Percentiles rank a stretch among this genome's conserved stretches.
Evolutionary conservation across 2,329 filamentous ascomycete genomes (phyloP).

Genomic region (Penicillium freii): DNA sequence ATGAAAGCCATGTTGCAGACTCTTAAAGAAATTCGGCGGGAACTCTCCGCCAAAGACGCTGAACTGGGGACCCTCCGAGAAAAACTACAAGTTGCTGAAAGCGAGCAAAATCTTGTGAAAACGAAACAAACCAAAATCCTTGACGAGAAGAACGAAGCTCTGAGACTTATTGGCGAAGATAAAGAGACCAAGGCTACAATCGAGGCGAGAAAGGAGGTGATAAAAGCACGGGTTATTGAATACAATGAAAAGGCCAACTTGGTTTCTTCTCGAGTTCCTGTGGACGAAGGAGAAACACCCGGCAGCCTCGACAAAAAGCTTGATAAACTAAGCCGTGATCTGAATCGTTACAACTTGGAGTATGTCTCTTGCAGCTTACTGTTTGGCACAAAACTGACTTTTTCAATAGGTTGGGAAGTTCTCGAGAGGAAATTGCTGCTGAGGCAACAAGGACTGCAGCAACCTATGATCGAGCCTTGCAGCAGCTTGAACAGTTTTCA

Average conservation of each 20-base stretch:
- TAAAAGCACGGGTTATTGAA: constrained; percentile 51
- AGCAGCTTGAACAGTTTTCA: constrained; percentile 40
- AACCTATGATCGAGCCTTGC: constrained; percentile 37
- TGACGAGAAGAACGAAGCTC: constrained; percentile 61
- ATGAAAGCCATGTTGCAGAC: constrained; percentile 45
- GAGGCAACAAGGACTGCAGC: constrained; percentile 39
- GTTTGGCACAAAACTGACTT: constrained; percentile 24
- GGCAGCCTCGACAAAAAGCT: constrained; percentile 50
- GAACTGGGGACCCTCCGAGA: constrained; percentile 38
- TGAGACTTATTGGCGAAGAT: constrained; percentile 52
- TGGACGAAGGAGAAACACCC: constrained; percentile 64
- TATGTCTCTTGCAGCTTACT: constrained; percentile 25
- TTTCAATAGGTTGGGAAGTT: constrained; percentile 54
- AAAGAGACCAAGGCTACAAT: constrained; percentile 48
- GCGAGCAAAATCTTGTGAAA: constrained; percentile 51
- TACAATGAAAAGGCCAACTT: constrained; percentile 56
- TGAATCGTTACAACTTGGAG: constrained; percentile 57
- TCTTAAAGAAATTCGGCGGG: constrained; percentile 39
- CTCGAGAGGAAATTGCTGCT: constrained; percentile 63
- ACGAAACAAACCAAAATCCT: constrained; percentile 56
- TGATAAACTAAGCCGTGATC: constrained; percentile 55
- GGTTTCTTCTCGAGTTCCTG: constrained; percentile 58
- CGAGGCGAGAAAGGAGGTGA: constrained; percentile 50
- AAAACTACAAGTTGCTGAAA: constrained; percentile 56
- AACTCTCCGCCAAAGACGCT: constrained; percentile 33